Percentiles rank a stretch among this genome's conserved stretches.
Conservation (phyloP, 2,329 filamentous ascomycete genomes). For the Orbilia brochopaga region DNA sequence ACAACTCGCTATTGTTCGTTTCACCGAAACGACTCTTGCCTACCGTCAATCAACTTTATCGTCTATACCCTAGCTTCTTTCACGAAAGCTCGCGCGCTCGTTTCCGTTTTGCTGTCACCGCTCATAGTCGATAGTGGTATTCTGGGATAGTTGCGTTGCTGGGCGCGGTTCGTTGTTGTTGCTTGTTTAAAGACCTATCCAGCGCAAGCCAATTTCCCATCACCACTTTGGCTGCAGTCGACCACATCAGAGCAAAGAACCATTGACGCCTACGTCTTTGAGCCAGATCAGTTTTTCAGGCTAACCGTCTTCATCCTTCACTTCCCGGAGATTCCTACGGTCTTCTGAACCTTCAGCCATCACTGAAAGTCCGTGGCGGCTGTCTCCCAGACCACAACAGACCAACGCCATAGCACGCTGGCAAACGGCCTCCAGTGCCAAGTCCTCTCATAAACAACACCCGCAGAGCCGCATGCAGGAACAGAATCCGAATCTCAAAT, state of each 20-base stretch:
- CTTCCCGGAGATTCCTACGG: no score
- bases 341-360: no score
- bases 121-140: neutral
- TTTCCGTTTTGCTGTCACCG: neutral
- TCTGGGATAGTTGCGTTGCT: conserved; percentile 2
- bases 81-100: no score
- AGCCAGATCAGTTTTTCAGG: no score
- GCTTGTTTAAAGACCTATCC: neutral
- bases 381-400: neutral
- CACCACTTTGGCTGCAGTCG: neutral
- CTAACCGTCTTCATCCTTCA: neutral
- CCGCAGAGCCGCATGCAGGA: neutral
- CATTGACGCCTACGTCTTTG: no score
- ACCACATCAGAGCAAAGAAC: no score
- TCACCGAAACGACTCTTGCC: no score
- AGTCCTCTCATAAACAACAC: neutral
- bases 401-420: neutral
- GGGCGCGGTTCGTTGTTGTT: neutral
- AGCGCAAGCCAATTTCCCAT: neutral
- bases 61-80: no score
- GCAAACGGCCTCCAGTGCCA: neutral
- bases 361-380: no score
- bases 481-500: conserved; percentile 4
- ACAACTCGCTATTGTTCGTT: no score
- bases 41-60: no score